Percentiles rank a stretch among this genome's conserved stretches.
Conservation (phyloP, 2,329 filamentous ascomycete species). For the Aureobasidium musti region DNA sequence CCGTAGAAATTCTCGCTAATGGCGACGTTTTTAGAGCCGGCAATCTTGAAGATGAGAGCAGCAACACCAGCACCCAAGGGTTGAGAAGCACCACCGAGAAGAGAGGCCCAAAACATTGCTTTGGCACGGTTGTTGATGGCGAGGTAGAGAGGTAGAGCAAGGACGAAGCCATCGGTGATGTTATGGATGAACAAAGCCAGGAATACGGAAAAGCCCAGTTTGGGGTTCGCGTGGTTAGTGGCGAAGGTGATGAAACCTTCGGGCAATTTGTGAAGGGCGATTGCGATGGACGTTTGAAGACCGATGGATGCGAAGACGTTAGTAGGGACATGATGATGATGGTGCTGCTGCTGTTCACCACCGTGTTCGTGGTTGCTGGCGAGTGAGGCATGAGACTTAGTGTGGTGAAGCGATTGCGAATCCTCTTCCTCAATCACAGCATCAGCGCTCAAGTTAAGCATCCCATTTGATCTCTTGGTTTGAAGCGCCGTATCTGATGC, state of each 20-base stretch:
- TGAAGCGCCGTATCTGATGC: constrained; percentile 15
- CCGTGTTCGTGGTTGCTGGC: constrained; percentile 24
- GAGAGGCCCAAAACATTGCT: constrained; percentile 80
- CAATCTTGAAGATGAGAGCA: constrained; percentile 79
- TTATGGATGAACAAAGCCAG: constrained; percentile 97
- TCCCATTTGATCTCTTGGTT: background rate
- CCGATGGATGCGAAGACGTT: constrained; percentile 94
- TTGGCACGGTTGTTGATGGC: constrained; percentile 77
- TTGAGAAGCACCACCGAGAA: constrained; percentile 84
- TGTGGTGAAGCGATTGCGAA: background rate
- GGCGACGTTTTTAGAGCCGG: constrained; percentile 53
- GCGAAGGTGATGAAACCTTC: constrained; percentile 89
- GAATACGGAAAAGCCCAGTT: constrained; percentile 87
- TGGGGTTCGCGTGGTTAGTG: constrained; percentile 92
- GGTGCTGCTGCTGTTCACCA: constrained; percentile 50
- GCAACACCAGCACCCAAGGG: constrained; percentile 83
- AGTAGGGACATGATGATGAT: constrained; percentile 88
- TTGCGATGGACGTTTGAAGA: constrained; percentile 93
- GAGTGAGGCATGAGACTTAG: constrained; percentile 17
- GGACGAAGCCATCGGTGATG: constrained; percentile 93
- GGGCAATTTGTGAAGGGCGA: constrained; percentile 93
- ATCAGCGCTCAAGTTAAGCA: background rate
- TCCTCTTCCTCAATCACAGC: constrained; percentile 28
- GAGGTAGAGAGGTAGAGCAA: constrained; percentile 90
- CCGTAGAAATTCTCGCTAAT: constrained; percentile 66